These are phyloP conservation scores for Colletotrichum orchidophilum DNA, from an alignment of 2,329 filamentous ascomycete genomes.

Conservation along the genomic window DNA sequence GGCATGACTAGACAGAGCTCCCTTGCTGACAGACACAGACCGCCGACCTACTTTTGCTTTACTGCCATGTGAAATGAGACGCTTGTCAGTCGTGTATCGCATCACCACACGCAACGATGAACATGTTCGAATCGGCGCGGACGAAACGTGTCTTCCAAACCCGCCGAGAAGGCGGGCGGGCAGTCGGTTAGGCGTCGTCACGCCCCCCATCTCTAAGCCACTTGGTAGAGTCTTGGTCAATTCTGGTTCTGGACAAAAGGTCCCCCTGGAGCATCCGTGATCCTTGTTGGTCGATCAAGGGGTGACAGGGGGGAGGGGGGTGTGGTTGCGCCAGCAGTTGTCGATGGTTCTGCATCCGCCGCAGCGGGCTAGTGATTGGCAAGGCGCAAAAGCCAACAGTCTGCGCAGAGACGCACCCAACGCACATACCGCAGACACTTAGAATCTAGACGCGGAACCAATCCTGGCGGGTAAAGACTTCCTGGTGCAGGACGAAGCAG, in stretches of 20 bases:
- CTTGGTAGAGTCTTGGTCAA: conserved; percentile 5
- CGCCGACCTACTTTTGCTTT: background rate
- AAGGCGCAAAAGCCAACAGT: conserved; percentile 27
- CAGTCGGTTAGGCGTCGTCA: conserved; percentile 23
- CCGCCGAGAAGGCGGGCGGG: conserved; percentile 29
- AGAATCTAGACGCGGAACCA: background rate
- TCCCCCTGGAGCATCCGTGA: conserved; percentile 16
- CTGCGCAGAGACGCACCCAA: conserved; percentile 13
- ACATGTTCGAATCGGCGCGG: conserved; percentile 11
- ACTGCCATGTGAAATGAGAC: conserved; percentile 14
- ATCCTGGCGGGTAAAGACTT: background rate
- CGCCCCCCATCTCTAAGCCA: conserved; percentile 31
- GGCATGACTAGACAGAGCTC: background rate
- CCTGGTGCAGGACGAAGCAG: background rate
- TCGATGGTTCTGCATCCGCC: background rate
- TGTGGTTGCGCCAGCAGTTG: background rate
- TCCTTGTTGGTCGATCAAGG: conserved; percentile 21
- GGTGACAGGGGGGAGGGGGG: background rate
- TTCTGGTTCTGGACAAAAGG: conserved; percentile 26
- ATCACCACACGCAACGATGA: conserved; percentile 2
- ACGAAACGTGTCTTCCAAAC: conserved; percentile 16
- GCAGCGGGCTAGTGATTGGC: background rate
- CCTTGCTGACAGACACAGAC: background rate
- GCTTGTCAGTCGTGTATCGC: conserved; percentile 17
- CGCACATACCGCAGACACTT: background rate